Conservation (phyloP, 2,329 filamentous ascomycete genomes). For the Truncatella angustata region DNA sequence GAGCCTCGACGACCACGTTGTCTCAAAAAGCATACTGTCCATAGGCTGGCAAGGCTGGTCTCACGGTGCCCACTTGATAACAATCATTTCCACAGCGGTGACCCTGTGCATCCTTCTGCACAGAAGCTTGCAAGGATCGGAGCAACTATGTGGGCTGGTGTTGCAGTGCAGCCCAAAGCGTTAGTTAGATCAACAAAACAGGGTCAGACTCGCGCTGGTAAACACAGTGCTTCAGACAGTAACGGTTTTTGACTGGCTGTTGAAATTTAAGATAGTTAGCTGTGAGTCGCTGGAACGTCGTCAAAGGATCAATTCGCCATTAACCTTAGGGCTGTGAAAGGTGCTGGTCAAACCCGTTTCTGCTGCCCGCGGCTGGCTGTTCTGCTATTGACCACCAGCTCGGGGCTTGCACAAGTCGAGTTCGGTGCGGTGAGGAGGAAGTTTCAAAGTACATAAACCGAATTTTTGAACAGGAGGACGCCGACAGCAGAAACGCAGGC, state of each 20-base stretch:
- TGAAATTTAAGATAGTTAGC: not conserved
- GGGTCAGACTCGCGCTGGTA: no score
- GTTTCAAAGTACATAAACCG: conserved; percentile 1
- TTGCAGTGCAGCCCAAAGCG: not conserved
- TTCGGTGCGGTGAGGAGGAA: not conserved
- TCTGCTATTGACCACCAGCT: not conserved
- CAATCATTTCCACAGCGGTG: conserved; percentile 1
- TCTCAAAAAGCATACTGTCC: not conserved
- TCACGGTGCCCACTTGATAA: not conserved
- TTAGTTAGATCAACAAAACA: not conserved
- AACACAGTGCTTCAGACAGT: not conserved
- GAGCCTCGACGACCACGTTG: no score
- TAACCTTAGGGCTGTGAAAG: not conserved
- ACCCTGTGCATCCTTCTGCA: not conserved
- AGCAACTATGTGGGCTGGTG: conserved; percentile 4
- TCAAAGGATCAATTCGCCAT: no score
- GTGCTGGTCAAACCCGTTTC: not conserved
- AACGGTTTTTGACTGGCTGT: not conserved
- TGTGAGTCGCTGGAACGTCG: no score
- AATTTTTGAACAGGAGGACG: not conserved
- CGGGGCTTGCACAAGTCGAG: no score
- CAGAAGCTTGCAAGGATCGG: conserved; percentile 2
- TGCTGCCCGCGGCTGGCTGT: conserved; percentile 1
- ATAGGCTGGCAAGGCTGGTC: not conserved
- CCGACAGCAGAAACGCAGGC: not conserved